Base-by-base conservation (phyloP, 495 filamentous ascomycete species). In the Hypoxylon rickii region DNA sequence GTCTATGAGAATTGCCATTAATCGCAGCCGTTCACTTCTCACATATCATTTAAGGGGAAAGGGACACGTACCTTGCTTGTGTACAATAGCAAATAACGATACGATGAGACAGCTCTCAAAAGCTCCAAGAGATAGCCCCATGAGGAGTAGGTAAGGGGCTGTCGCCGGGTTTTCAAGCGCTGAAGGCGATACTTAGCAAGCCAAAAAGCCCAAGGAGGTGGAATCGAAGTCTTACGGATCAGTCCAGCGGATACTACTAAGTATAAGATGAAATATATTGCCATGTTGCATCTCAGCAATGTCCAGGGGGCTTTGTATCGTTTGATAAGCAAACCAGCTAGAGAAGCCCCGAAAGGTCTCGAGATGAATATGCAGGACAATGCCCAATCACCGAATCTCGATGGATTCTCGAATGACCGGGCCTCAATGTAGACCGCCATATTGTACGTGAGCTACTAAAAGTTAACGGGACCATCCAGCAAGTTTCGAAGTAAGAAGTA, bases 41-140 rank as follows among this genome's bases (percentile, higher is more conserved):
- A n/a, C n/a, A n/a, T n/a, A n/a, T n/a, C n/a, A n/a, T n/a, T n/a
- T n/a, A n/a, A n/a, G n/a, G n/a, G n/a, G n/a, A n/a, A n/a, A n/a
- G n/a, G n/a, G 4, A 29, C 8, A 33, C 24, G 13, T 44, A 16
- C 42, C 42, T 33, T 44, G 32, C 26, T 44, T 44, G 15, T 32
- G 4, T 18, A 44, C 42, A 15, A 16, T n/a, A 31, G 42, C n/a
- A 44, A 44, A 44, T 16, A 44, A 8, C 8, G 42, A 44, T 4
- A 44, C 42, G 13, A 44, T 44, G n/a, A 44, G 42, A 12, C 42
- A 44, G 19, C 42, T 44, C 20, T 44, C 42, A 26, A 44, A 44
- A 11, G 26, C 42, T 1, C 42, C 42, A 19, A 44, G 24, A n/a
- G 24, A 32, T 10, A 44, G 42, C 2, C 42, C 42, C 5, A 44